These are phyloP conservation scores for Aspergillus clavatus DNA, from an alignment of 2,329 filamentous ascomycete genomes.

Conservation along the genomic window DNA sequence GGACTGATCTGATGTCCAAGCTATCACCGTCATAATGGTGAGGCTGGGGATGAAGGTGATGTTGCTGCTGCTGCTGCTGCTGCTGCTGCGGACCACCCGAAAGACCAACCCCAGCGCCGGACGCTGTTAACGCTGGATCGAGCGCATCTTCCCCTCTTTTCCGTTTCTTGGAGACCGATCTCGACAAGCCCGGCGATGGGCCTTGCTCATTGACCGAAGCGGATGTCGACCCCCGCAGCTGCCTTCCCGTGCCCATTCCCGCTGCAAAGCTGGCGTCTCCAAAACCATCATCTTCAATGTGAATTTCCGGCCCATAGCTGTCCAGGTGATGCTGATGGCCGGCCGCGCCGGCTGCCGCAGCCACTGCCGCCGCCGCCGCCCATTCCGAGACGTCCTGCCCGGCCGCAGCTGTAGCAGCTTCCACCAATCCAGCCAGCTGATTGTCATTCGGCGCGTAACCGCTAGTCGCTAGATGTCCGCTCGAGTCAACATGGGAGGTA, in stretches of 20 bases:
- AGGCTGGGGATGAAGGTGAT: constrained; percentile 21
- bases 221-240: constrained; percentile 23
- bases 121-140: constrained; percentile 32
- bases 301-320: constrained; percentile 35
- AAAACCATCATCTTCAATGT: constrained; percentile 39
- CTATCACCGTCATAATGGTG: constrained; percentile 28
- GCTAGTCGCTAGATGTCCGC: constrained; percentile 21
- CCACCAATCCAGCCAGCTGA: constrained; percentile 43
- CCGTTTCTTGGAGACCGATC: constrained; percentile 36
- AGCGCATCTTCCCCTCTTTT: constrained; percentile 38
- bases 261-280: constrained; percentile 30
- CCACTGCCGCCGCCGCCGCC: constrained; percentile 45
- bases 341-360: constrained; percentile 46
- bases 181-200: constrained; percentile 28
- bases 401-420: constrained; percentile 44
- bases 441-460: constrained; percentile 38
- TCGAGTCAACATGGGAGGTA: constrained; percentile 29
- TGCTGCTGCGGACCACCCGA: constrained; percentile 22
- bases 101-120: constrained; percentile 20
- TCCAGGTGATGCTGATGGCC: constrained; percentile 37
- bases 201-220: constrained; percentile 22
- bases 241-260: constrained; percentile 23
- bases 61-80: constrained; percentile 20
- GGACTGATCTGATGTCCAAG: constrained; percentile 34
- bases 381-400: constrained; percentile 36